These are phyloP conservation scores for Kuraishia piskuri DNA, from an alignment of 805 yeast genomes.

Conservation along the genomic window DNA sequence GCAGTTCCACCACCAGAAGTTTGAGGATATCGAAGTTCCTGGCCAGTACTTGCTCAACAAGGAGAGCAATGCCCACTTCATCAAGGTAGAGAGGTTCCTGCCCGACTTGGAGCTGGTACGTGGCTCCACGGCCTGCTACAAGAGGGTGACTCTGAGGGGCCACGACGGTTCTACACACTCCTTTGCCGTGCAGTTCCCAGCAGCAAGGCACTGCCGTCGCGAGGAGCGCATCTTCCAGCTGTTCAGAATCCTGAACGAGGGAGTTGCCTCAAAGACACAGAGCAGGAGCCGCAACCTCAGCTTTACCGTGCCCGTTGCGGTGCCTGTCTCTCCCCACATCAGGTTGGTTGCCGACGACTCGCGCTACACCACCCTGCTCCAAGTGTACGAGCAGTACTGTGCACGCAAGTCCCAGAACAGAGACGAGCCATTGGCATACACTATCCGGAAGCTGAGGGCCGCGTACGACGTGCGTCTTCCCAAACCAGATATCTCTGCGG, in stretches of 20 bases:
- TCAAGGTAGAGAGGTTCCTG: conserved; percentile 87
- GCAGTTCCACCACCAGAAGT: conserved; percentile 96
- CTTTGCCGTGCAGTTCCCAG: conserved; percentile 95
- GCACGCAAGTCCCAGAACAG: conserved; percentile 60
- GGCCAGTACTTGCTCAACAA: conserved; percentile 89
- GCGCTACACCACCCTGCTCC: conserved; percentile 63
- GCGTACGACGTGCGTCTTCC: conserved; percentile 92
- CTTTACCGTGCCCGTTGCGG: conserved; percentile 83
- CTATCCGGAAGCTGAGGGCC: conserved; percentile 77
- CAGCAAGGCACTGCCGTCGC: conserved; percentile 94
- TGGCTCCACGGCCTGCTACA: conserved; percentile 84
- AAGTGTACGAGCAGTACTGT: conserved; percentile 86
- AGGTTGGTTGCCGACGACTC: conserved; percentile 82
- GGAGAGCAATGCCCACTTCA: conserved; percentile 84
- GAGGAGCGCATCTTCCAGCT: conserved; percentile 92
- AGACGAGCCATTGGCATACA: conserved; percentile 85
- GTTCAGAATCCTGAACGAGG: conserved; percentile 81
- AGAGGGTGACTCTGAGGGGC: conserved; percentile 83
- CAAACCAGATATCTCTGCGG: conserved; percentile 82
- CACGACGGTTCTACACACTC: conserved; percentile 88
- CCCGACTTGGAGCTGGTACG: conserved; percentile 84
- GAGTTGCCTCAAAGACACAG: conserved; percentile 74
- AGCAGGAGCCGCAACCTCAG: conserved; percentile 77
- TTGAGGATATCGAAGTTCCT: conserved; percentile 95
- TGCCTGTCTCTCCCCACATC: conserved; percentile 92